Base-by-base conservation (phyloP, 169 alveolate genomes). In the Eimeria nieschulzi region DNA sequence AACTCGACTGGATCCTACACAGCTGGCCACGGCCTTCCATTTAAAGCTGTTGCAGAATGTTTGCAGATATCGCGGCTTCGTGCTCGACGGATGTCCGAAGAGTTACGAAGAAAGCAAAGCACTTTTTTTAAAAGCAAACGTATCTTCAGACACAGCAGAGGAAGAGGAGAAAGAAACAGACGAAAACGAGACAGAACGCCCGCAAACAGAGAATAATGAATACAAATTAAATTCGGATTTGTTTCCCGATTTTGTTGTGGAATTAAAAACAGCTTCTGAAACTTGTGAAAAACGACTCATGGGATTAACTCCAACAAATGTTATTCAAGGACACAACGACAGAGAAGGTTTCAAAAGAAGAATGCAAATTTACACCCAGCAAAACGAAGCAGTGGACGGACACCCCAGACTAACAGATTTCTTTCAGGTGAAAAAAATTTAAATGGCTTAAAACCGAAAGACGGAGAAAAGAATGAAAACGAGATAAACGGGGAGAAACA, bases 51-150 rank as follows among this genome's bases (percentile, higher is more conserved):
- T 13, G 7, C 72, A 83, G 26, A 86, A 86, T 46, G 80, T 53
- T 12, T 79, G 91, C 91, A 61, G 94, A 23, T 83, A 23, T 83
- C 54, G 91, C 23, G 94, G 99, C 0, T 97, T 90, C 91, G 95
- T 97, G 21, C 95, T 97, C 25, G 98, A 97, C 88, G 98, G 98
- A 12, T 97, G 87, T 92, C 99, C 99, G 7, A 93, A 94, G 66
- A 95, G 95, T n/a, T 96, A 84, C 80, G 92, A 91, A 46, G 96
- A 96, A 66, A 96, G 97, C 3, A 83, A 93, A 68, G 90, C 80
- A 25, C 63, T 96, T 55, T 96, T 95, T 55, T 75, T 92, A 33
- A 93, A 61, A 1, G 5, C 33, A 9, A 6, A 26, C 51, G 13
- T 7, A 17, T 5, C 72, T 7, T 8, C 83, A 72, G 83, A 72